Conservation (phyloP, 148 eudicot genomes). For the Nepenthes mirabilis region DNA sequence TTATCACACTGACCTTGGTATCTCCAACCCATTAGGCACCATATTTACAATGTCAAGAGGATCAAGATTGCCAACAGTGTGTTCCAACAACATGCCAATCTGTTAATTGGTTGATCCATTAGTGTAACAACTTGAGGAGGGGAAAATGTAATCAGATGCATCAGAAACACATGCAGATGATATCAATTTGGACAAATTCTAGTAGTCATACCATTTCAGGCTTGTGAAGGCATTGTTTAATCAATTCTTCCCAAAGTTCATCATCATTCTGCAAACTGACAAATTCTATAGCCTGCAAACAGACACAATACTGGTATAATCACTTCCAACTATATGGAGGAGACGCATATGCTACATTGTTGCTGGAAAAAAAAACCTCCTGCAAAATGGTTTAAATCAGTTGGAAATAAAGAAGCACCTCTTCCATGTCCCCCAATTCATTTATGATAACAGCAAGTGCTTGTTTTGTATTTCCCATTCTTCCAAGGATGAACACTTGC, state of each 20-base stretch:
- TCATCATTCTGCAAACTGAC: slow-evolving; percentile 94
- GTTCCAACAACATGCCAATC: slow-evolving; percentile 92
- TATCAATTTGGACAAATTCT: background rate
- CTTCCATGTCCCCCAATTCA: slow-evolving; percentile 79
- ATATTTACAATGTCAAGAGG: slow-evolving; percentile 87
- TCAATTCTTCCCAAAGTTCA: slow-evolving; percentile 95
- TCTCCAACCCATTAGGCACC: slow-evolving; percentile 89
- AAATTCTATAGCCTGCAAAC: slow-evolving; percentile 84
- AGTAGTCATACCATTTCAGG: slow-evolving; percentile 78
- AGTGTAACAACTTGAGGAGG: background rate
- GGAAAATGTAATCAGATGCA: background rate
- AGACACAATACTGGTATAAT: slow-evolving; percentile 4
- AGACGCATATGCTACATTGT: background rate
- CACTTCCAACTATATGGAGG: background rate
- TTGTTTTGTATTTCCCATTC: slow-evolving; percentile 87
- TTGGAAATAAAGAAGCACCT: slow-evolving; percentile 29
- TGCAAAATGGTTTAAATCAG: background rate
- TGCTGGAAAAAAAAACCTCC: background rate
- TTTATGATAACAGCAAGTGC: slow-evolving; percentile 92
- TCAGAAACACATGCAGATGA: background rate
- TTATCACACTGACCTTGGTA: slow-evolving; percentile 64
- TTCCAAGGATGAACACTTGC: slow-evolving; percentile 90
- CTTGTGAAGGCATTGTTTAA: slow-evolving; percentile 62
- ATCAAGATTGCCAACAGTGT: slow-evolving; percentile 95
- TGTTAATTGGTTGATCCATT: slow-evolving; percentile 17